Conservation (phyloP, 257 asterid genomes). For the Salvia rosmarinus region DNA sequence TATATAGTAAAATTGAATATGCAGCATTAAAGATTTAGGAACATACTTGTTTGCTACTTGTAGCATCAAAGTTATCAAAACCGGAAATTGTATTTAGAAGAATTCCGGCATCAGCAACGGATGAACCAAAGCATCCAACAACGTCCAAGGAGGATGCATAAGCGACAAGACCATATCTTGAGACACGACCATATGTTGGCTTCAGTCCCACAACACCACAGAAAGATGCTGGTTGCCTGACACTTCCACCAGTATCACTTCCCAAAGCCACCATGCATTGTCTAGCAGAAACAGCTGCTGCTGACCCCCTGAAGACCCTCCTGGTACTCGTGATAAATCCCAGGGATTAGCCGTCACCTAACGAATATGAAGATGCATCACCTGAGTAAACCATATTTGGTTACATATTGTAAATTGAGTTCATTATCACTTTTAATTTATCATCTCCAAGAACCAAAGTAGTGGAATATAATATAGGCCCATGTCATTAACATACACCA, state of each 20-base stretch:
- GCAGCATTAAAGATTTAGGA: constrained; percentile 25
- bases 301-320: constrained; percentile 99
- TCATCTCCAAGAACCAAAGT: constrained; percentile 18
- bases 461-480: constrained; percentile 6
- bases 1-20: neutral
- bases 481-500: constrained; percentile 14
- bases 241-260: constrained; percentile 99
- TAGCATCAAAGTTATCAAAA: constrained; percentile 88
- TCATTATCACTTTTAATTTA: constrained; percentile 9
- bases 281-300: constrained; percentile 95
- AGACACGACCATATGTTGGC: constrained; percentile 98
- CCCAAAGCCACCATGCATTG: constrained; percentile 95
- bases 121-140: constrained; percentile 97
- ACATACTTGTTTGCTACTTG: constrained; percentile 73
- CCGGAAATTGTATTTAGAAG: constrained; percentile 78
- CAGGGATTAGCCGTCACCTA: constrained; percentile 99
- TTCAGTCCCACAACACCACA: constrained; percentile 96
- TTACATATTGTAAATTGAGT: constrained; percentile 43
- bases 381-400: constrained; percentile 71
- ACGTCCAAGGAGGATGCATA: constrained; percentile 98
- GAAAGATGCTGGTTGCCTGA: constrained; percentile 96
- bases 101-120: constrained; percentile 95
- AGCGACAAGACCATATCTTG: constrained; percentile 97
- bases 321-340: constrained; percentile 97
- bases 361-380: constrained; percentile 68